Evolutionary conservation across 2,329 filamentous ascomycete genomes (phyloP).

Genomic region (Torrubiella hemipterigena): DNA sequence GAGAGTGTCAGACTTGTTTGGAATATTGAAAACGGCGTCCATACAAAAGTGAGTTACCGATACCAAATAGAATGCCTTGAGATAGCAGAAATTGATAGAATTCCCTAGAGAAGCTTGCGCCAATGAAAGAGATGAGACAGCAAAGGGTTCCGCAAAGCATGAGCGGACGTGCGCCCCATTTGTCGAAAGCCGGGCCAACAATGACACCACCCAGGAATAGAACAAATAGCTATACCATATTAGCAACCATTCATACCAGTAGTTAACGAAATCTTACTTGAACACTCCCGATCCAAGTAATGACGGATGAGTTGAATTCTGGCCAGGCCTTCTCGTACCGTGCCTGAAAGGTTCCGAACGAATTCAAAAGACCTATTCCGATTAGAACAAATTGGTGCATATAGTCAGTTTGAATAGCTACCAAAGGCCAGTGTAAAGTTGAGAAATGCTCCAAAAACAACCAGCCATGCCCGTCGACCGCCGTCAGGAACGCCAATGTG

Average conservation of each 20-base stretch:
- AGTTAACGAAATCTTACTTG: conserved; percentile 10
- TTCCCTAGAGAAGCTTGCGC: conserved; percentile 15
- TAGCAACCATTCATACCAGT: conserved; percentile 2
- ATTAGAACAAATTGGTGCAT: neutral
- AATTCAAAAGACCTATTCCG: conserved; percentile 16
- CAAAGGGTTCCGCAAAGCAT: conserved; percentile 22
- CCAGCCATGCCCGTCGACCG: conserved; percentile 17
- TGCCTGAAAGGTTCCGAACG: conserved; percentile 44
- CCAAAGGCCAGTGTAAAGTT: conserved; percentile 16
- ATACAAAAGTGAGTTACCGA: conserved; percentile 25
- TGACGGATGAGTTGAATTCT: conserved; percentile 16
- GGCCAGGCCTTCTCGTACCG: conserved; percentile 31
- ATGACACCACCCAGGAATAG: conserved; percentile 25
- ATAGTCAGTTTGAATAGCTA: conserved; percentile 3
- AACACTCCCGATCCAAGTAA: conserved; percentile 29
- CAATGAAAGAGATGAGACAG: conserved; percentile 24
- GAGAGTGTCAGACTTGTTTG: neutral
- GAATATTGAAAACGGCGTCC: conserved; percentile 1
- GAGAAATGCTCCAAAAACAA: conserved; percentile 18
- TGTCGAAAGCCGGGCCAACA: conserved; percentile 26
- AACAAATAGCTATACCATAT: conserved; percentile 20
- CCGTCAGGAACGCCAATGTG: conserved; percentile 12
- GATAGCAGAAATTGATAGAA: conserved; percentile 25
- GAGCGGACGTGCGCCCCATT: conserved; percentile 21
- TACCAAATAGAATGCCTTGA: conserved; percentile 28